Evolutionary conservation across 2,329 filamentous ascomycete species (phyloP), one percentile per base, ranked within the genome.

Genomic region (Fusarium haematococcum): DNA sequence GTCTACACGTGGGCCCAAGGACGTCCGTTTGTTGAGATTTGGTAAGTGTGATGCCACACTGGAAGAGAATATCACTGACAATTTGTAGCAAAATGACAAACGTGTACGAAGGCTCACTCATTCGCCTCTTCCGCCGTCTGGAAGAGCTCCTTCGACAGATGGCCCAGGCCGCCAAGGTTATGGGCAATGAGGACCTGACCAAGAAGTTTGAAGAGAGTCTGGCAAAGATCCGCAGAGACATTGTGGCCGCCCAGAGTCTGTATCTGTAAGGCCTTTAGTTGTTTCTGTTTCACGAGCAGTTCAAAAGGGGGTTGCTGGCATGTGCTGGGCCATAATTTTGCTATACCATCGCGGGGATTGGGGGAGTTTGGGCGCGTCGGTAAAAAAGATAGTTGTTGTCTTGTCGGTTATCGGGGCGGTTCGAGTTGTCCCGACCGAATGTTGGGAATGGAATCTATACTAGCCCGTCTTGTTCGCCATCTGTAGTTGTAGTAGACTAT

Each of bases 61-160:
- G 5, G 7, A 10, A 14, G 16, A 37, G 39, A 58, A 5, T 2
- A 13, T 60, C 35, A 39, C 79, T 81, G 59, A 81, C 79, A 50
- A 58, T 48, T 30, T 57, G 9, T 73, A 97, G 96, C 85, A 97
- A 97, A 94, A 98, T 99, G 95, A 98, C 97, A 32, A 96, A 98
- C 79, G 94, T 96, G 32, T 99, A 98, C 84, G 97, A 99, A 86
- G 97, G 97, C 69, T 98, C 95, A 68, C 87, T 99, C 70, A 98
- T 99, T 78, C 95, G 97, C 58, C 91, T 98, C 43, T 99, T 99
- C 91, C 93, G 97, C 64, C 94, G 97, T 23, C 88, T 99, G 35
- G 97, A 99, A 84, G 97, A 99, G 85, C 88, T 98, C 67, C 87
- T 99, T 39, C 91, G 97, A 75, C 97, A 99, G 84, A 97, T 98